Evolutionary conservation across 352 stramenopile genomes (phyloP).

Genomic region (Phytophthora tubulina): DNA sequence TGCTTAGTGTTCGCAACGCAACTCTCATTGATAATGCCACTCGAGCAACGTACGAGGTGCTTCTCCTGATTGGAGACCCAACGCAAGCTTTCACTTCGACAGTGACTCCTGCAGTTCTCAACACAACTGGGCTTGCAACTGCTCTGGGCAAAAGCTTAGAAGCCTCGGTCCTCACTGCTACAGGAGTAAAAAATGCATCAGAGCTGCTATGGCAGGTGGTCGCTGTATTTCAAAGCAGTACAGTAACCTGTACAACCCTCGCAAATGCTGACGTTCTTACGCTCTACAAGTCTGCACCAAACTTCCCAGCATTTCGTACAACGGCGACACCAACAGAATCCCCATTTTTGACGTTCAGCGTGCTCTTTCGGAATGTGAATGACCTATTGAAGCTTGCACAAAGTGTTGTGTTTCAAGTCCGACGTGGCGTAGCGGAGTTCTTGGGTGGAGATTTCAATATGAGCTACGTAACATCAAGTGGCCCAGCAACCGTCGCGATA

Average conservation of each 20-base stretch:
- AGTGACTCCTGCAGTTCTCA: conserved; percentile 2
- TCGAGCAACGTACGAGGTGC: conserved; percentile 37
- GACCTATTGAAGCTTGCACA: conserved; percentile 44
- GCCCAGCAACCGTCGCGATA: conserved; percentile 31
- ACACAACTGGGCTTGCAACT: conserved; percentile 23
- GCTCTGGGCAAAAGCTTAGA: conserved; percentile 19
- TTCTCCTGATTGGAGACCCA: conserved; percentile 41
- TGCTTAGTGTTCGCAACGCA: conserved; percentile 41
- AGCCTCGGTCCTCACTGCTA: conserved; percentile 9
- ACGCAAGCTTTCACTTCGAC: conserved; percentile 30
- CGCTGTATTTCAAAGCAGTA: conserved; percentile 24
- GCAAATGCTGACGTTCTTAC: conserved; percentile 26
- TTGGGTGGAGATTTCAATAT: conserved; percentile 43
- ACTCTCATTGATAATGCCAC: conserved; percentile 24
- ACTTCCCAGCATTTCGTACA: conserved; percentile 29
- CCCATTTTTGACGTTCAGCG: conserved; percentile 49
- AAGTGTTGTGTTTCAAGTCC: conserved; percentile 58
- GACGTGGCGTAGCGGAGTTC: conserved; percentile 54
- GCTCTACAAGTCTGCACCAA: conserved; percentile 35
- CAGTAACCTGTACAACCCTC: conserved; percentile 29
- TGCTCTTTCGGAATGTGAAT: conserved; percentile 58
- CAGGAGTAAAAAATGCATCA: conserved; percentile 17
- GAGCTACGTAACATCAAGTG: conserved; percentile 32
- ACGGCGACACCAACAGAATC: conserved; percentile 3
- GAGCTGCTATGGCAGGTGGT: conserved; percentile 32